Conservation (phyloP, 345 rosid species). For the Eucalyptus tenuipes region DNA sequence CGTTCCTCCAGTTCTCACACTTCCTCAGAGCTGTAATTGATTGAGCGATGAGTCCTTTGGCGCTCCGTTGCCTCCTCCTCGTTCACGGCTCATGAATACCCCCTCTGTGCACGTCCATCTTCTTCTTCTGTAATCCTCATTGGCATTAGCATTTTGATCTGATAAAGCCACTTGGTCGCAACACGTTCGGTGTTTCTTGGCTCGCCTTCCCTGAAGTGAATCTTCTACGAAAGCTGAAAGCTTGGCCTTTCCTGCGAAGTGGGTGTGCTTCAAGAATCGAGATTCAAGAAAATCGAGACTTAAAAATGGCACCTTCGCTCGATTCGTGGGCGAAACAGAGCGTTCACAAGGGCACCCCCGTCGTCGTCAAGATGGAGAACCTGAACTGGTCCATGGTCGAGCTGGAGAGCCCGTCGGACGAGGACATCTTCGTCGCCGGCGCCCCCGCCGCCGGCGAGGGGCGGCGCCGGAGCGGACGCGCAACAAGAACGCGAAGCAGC, state of each 20-base stretch:
- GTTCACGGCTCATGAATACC: not conserved
- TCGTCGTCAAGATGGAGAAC: conserved; percentile 92
- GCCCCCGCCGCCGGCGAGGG: conserved; percentile 4
- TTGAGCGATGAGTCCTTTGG: conserved; percentile 7
- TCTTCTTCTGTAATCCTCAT: not conserved
- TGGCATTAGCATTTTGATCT: not conserved
- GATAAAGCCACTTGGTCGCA: not conserved
- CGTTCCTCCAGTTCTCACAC: not conserved
- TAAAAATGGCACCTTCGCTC: conserved; percentile 59
- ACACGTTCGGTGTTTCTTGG: not conserved
- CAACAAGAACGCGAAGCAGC: conserved; percentile 85
- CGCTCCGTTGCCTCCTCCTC: not conserved
- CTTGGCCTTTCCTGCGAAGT: not conserved
- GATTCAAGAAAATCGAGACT: not conserved
- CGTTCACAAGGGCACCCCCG: conserved; percentile 77
- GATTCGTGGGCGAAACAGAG: conserved; percentile 68
- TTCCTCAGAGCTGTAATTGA: conserved; percentile 33
- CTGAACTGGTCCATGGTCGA: conserved; percentile 98
- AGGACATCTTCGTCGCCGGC: conserved; percentile 38
- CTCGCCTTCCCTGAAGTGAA: not conserved
- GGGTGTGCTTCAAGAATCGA: not conserved
- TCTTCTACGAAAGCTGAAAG: not conserved
- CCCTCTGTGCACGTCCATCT: not conserved
- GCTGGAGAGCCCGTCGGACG: conserved; percentile 68
- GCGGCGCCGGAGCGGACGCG: conserved; percentile 15